Evolutionary conservation across 148 eudicot species (phyloP).

Genomic region (Polygonum aviculare): DNA sequence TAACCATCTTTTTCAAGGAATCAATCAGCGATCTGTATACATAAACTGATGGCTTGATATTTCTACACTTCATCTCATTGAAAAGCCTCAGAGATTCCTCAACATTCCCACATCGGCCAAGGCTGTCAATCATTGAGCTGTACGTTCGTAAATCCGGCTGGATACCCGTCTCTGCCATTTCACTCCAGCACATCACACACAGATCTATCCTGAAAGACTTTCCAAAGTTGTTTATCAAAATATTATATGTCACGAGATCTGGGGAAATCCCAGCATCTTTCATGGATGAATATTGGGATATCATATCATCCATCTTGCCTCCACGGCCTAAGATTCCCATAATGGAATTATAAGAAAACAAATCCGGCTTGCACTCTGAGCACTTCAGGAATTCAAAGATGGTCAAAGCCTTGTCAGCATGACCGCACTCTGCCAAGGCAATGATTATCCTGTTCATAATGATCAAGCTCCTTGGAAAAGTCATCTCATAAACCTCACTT

Average conservation of each 20-base stretch:
- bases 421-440: slow-evolving; percentile 61
- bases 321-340: slow-evolving; percentile 57
- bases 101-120: slow-evolving; percentile 60
- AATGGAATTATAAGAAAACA: slow-evolving; percentile 73
- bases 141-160: slow-evolving; percentile 65
- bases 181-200: slow-evolving; percentile 37
- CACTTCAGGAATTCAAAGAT: slow-evolving; percentile 48
- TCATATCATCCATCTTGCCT: slow-evolving; percentile 66
- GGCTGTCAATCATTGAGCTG: slow-evolving; percentile 73
- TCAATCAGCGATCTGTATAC: slow-evolving; percentile 60
- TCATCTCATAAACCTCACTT: slow-evolving; percentile 41
- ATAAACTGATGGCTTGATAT: slow-evolving; percentile 54
- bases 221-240: slow-evolving; percentile 50
- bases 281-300: slow-evolving; percentile 53
- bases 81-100: slow-evolving; percentile 61
- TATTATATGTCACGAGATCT: slow-evolving; percentile 69
- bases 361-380: slow-evolving; percentile 49
- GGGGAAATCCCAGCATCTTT: slow-evolving; percentile 48
- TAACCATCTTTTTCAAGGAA: slow-evolving; percentile 61
- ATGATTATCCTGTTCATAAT: slow-evolving; percentile 63
- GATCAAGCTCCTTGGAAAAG: slow-evolving; percentile 30
- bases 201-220: slow-evolving; percentile 60
- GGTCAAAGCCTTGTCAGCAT: slow-evolving; percentile 43
- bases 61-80: slow-evolving; percentile 50
- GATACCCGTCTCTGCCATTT: slow-evolving; percentile 52